Evolutionary conservation across 2,329 filamentous ascomycete species (phyloP).

Genomic region (Fusarium sterilihyphosum): DNA sequence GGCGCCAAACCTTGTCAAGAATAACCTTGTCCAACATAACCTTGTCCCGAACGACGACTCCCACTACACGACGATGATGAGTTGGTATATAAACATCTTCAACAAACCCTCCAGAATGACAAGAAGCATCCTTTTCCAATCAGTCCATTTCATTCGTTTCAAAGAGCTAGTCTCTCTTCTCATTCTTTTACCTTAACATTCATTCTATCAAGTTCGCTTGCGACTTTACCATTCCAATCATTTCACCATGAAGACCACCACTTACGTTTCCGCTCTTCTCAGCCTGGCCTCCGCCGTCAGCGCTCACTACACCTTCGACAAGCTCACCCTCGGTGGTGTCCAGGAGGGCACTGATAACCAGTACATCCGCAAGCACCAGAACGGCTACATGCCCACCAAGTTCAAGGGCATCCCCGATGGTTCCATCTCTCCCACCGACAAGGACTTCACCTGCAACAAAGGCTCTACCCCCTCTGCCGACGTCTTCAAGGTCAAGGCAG

Average conservation of each 20-base stretch:
- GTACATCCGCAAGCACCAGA: slow-evolving; percentile 22
- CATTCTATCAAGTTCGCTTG: slow-evolving; percentile 11
- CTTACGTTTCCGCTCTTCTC: slow-evolving; percentile 14
- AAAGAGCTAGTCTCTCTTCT: slow-evolving; percentile 22
- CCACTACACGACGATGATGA: neutral
- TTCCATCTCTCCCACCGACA: slow-evolving; percentile 14
- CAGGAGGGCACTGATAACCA: slow-evolving; percentile 2
- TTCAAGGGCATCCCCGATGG: slow-evolving; percentile 9
- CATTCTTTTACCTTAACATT: slow-evolving; percentile 10
- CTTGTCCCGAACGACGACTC: neutral
- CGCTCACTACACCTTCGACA: slow-evolving; percentile 21
- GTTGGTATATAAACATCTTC: neutral
- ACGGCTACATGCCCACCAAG: slow-evolving; percentile 21
- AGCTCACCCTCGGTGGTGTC: neutral
- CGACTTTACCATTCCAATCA: neutral
- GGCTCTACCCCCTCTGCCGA: neutral
- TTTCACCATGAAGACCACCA: slow-evolving; percentile 18
- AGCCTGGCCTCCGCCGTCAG: slow-evolving; percentile 13
- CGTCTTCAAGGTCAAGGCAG: slow-evolving; percentile 21
- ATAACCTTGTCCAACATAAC: neutral
- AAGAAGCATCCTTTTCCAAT: slow-evolving; percentile 11
- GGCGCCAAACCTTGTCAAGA: neutral
- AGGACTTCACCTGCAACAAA: slow-evolving; percentile 22
- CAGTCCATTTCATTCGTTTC: slow-evolving; percentile 18
- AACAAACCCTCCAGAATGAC: neutral